Evolutionary conservation across 2,329 filamentous ascomycete species (phyloP).

Genomic region (Coniella lustricola): DNA sequence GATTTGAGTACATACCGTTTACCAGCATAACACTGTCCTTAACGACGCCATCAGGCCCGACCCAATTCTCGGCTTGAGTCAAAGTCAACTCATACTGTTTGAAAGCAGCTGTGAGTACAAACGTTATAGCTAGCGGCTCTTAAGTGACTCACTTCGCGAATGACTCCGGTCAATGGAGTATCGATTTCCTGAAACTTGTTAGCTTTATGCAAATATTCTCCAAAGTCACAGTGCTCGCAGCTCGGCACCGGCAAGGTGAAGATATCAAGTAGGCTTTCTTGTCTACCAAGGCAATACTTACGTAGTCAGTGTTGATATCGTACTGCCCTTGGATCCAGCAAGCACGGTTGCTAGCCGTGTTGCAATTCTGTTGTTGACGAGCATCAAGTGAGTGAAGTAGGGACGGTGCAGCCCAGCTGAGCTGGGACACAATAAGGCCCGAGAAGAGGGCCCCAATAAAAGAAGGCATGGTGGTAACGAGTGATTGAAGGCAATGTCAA

Average conservation of each 20-base stretch:
- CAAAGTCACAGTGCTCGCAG: no score
- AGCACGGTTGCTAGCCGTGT: constrained; percentile 22
- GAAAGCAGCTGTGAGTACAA: neutral
- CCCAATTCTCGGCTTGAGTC: constrained; percentile 24
- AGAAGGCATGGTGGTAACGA: neutral
- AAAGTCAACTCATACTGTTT: constrained; percentile 22
- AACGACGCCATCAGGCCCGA: constrained; percentile 23
- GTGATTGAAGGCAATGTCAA: constrained; percentile 2
- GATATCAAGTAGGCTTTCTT: neutral
- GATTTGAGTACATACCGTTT: constrained; percentile 36
- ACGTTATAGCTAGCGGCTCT: neutral
- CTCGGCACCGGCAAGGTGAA: no score
- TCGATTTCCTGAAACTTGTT: constrained; percentile 12
- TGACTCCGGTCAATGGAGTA: constrained; percentile 21
- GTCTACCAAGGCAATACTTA: neutral
- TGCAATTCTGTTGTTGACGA: constrained; percentile 17
- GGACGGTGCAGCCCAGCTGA: constrained; percentile 7
- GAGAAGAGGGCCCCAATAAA: neutral
- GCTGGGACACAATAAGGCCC: constrained; percentile 10
- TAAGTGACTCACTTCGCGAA: constrained; percentile 14
- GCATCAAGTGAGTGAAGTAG: constrained; percentile 2
- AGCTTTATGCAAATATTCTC: neutral
- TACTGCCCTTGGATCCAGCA: constrained; percentile 23
- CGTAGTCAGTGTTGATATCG: constrained; percentile 25
- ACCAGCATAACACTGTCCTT: constrained; percentile 37